Evolutionary conservation across 805 yeast species (phyloP), one percentile per base, ranked within the genome.

Genomic region (Metschnikowia santaceciliae): DNA sequence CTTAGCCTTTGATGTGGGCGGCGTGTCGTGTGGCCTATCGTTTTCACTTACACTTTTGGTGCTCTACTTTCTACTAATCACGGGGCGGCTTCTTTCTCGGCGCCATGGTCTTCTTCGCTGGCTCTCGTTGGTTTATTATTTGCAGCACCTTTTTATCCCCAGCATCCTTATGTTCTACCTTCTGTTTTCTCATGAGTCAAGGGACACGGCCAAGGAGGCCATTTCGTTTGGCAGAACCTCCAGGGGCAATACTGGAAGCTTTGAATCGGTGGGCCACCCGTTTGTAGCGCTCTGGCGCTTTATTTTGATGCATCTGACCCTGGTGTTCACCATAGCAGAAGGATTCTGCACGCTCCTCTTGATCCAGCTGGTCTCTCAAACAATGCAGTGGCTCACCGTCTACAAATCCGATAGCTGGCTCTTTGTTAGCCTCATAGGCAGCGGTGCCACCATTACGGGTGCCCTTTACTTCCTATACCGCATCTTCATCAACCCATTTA

Each of bases 1-100:
- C 4, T 77, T 94, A 54, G 87, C 97, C 22, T 94, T 94, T 68
- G 96, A 92, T 62, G 86, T 90, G 36, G 98, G 98, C 8, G 97
- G 98, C 1, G 78, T 84, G 17, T 77, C 82, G 50, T 92, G 98
- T 68, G 99, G 99, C 1, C 72, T 94, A 53, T 82, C 95, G 17
- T 94, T 83, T 66, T 84, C 96, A 6, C 76, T 92, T 44, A 80
- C 88, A 49, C 72, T 80, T 40, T 65, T 68, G 51, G 46, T 58
- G 39, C 68, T 86, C 48, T 91, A 90, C 67, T 84, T 88, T 54
- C 64, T 80, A 5, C 71, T 89, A 49, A 88, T 97, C 7, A 83
- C 95, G 1, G 61, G 90, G 32, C 76, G 95, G 51, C 74, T 90
- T 32, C 57, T 83, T 39, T 71, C 80, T 34, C 64, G 73, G 46